These are phyloP conservation scores for Pythium chondricola DNA, from an alignment of 352 stramenopile species.

Conservation along the genomic window DNA sequence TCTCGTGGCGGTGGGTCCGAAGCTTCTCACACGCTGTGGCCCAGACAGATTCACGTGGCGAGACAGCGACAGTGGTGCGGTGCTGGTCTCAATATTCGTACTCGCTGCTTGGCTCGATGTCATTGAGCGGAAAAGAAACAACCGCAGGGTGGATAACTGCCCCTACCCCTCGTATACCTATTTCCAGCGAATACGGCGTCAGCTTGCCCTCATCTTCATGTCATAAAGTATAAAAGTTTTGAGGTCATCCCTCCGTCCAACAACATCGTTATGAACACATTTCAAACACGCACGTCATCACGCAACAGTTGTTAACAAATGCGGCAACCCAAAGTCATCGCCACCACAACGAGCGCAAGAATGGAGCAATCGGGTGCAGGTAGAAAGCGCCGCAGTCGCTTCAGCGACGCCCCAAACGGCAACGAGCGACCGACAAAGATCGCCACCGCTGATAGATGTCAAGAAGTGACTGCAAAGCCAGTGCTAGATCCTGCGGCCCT, in stretches of 20 bases:
- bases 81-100: no score
- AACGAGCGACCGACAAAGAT: constrained; percentile 15
- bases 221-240: no score
- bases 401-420: constrained; percentile 51
- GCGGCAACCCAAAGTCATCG: no score
- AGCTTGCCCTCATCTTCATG: background rate
- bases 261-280: background rate
- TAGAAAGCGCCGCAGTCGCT: constrained; percentile 81
- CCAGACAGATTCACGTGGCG: no score
- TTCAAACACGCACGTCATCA: background rate
- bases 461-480: background rate
- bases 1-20: no score
- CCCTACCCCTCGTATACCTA: background rate
- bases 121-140: no score
- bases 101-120: no score
- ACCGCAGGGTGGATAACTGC: no score
- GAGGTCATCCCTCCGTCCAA: background rate
- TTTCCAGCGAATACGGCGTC: background rate
- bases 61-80: no score
- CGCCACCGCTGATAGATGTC: constrained; percentile 7
- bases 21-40: no score
- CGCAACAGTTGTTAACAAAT: no score
- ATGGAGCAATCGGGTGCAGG: constrained; percentile 19
- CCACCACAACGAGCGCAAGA: background rate
- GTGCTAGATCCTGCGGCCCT: constrained; percentile 46